phyloP scores from a whole-genome alignment of 805 yeast genomes.

The Komagataella pseudopastoris region DNA sequence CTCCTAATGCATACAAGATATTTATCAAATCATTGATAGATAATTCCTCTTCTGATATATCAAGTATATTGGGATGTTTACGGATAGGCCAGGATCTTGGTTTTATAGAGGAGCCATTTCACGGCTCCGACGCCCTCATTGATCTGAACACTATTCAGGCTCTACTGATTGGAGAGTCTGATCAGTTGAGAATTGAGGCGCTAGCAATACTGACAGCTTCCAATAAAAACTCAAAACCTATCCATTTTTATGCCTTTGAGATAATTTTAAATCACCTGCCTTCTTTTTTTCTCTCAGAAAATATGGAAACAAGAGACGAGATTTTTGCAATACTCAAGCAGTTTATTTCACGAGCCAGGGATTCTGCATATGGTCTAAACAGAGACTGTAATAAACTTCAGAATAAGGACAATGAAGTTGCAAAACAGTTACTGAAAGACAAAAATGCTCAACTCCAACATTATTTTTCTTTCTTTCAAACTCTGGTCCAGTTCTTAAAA shows the following conservation, averaged over 20 bases:
- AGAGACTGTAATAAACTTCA: slow-evolving; percentile 34
- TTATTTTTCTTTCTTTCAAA: slow-evolving; percentile 19
- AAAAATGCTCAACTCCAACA: slow-evolving; percentile 16
- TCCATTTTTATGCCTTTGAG: slow-evolving; percentile 30
- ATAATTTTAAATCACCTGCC: slow-evolving; percentile 30
- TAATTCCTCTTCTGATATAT: slow-evolving; percentile 13
- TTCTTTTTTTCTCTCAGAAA: slow-evolving; percentile 46
- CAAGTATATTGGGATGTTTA: slow-evolving; percentile 37
- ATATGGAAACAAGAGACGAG: slow-evolving; percentile 55
- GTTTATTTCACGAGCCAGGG: slow-evolving; percentile 53
- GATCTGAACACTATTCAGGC: slow-evolving; percentile 19
- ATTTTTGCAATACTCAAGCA: slow-evolving; percentile 48
- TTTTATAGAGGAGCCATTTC: slow-evolving; percentile 36
- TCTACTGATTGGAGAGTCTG: slow-evolving; percentile 32
- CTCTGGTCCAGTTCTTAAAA: slow-evolving; percentile 20
- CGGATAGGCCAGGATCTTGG: slow-evolving; percentile 52
- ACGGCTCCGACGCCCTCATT: slow-evolving; percentile 14
- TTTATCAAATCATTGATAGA: slow-evolving; percentile 21
- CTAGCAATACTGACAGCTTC: slow-evolving; percentile 50
- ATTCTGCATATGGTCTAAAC: slow-evolving; percentile 45
- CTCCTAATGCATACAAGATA: slow-evolving; percentile 24
- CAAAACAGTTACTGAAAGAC: slow-evolving; percentile 14
- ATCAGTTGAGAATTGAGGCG: slow-evolving; percentile 33
- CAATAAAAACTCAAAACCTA: slow-evolving; percentile 44
- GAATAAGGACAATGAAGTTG: slow-evolving; percentile 21